Evolutionary conservation across 495 filamentous ascomycete genomes (phyloP).

Genomic region (Penicillium pancosmium): DNA sequence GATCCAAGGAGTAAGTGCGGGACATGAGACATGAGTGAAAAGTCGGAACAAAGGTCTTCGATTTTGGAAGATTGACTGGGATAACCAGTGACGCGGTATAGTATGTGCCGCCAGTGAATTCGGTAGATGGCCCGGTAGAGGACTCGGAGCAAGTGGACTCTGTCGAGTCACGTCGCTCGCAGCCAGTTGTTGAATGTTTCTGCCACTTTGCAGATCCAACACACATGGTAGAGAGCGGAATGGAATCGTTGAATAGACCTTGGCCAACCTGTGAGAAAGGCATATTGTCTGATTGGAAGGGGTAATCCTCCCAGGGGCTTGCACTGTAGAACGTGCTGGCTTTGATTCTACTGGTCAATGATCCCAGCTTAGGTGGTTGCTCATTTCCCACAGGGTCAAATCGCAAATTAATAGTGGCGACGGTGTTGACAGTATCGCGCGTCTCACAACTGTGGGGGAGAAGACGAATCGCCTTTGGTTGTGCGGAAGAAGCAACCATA

Average conservation of each 20-base stretch:
- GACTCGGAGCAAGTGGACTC: constrained; percentile 40
- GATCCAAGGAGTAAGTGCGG: constrained; percentile 74
- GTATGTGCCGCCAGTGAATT: constrained; percentile 46
- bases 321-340: constrained; percentile 73
- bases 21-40: constrained; percentile 87
- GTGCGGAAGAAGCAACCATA: constrained; percentile 68
- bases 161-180: constrained; percentile 62
- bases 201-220: constrained; percentile 69
- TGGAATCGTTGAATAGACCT: constrained; percentile 65
- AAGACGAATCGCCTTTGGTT: constrained; percentile 72
- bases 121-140: constrained; percentile 44
- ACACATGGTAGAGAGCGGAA: constrained; percentile 65
- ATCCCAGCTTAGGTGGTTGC: constrained; percentile 68
- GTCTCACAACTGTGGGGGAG: constrained; percentile 45
- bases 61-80: constrained; percentile 71
- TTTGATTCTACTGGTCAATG: constrained; percentile 70
- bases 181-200: constrained; percentile 41
- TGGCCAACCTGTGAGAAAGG: constrained; percentile 52
- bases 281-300: constrained; percentile 25
- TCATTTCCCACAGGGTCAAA: constrained; percentile 70
- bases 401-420: constrained; percentile 67
- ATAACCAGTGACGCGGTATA: constrained; percentile 73
- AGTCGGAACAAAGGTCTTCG: constrained; percentile 77
- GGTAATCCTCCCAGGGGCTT: constrained; percentile 58
- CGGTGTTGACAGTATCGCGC: constrained; percentile 52